Evolutionary conservation across 73 alveolate species (phyloP).

Genomic region (Paramecium caudatum): DNA sequence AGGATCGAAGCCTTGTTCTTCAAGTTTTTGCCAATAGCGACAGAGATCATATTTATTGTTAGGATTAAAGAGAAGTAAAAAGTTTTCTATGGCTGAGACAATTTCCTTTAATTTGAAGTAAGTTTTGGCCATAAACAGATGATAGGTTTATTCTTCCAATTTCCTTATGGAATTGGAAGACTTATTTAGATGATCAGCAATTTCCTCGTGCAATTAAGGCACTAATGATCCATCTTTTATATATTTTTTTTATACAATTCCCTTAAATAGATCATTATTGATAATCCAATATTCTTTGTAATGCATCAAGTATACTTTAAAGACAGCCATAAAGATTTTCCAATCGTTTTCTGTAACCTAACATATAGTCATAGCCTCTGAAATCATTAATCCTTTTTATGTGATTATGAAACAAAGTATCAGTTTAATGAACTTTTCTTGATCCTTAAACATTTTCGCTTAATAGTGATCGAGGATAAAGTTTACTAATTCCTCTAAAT

Average conservation of each 20-base stretch:
- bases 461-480: constrained; percentile 69
- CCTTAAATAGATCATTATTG: constrained; percentile 72
- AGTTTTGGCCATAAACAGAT: constrained; percentile 72
- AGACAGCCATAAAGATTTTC: constrained; percentile 67
- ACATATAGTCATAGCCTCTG: constrained; percentile 57
- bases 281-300: constrained; percentile 74
- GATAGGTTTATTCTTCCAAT: constrained; percentile 74
- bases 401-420: constrained; percentile 54
- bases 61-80: constrained; percentile 76
- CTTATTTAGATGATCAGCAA: constrained; percentile 68
- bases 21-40: constrained; percentile 82
- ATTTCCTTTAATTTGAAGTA: constrained; percentile 76
- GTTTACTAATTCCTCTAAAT: constrained; percentile 52
- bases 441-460: constrained; percentile 31
- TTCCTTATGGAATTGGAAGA: constrained; percentile 73
- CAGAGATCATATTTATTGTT: constrained; percentile 83
- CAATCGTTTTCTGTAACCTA: constrained; percentile 65
- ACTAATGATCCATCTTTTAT: not conserved
- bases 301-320: constrained; percentile 71
- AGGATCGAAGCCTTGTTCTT: constrained; percentile 84
- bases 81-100: constrained; percentile 73
- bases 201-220: constrained; percentile 50
- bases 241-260: constrained; percentile 49
- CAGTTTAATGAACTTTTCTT: constrained; percentile 63
- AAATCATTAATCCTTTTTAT: constrained; percentile 52